These are phyloP conservation scores for Dissoconium aciculare DNA, from an alignment of 2,329 filamentous ascomycete species.

Conservation along the genomic window DNA sequence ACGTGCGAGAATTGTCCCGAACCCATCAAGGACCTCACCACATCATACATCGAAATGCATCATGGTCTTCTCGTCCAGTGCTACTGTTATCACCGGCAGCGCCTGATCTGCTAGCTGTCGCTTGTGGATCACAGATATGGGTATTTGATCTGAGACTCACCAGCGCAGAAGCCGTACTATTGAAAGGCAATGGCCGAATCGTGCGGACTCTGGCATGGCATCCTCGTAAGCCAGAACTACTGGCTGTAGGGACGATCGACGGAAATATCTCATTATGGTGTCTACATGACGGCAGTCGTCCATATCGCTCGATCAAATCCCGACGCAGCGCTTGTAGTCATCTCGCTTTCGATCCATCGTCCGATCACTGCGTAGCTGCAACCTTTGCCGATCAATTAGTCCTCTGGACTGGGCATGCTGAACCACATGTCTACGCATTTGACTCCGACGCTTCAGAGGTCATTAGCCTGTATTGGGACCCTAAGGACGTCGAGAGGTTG, in stretches of 20 bases:
- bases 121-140: conserved; percentile 11
- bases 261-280: conserved; percentile 14
- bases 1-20: background rate
- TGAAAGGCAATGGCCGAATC: conserved; percentile 14
- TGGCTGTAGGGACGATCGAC: conserved; percentile 13
- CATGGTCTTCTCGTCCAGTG: background rate
- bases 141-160: conserved; percentile 11
- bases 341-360: too few relatives aligned
- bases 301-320: conserved; percentile 10
- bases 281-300: conserved; percentile 9
- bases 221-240: conserved; percentile 6
- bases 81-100: conserved; percentile 9
- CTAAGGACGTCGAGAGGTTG: too few relatives aligned
- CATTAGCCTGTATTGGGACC: too few relatives aligned
- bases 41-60: background rate
- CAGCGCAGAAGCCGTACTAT: conserved; percentile 4
- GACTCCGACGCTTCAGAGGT: too few relatives aligned
- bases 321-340: too few relatives aligned
- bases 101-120: conserved; percentile 12
- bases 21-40: background rate
- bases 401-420: too few relatives aligned
- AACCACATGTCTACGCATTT: too few relatives aligned
- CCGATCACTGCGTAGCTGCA: too few relatives aligned
- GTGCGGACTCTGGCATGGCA: conserved; percentile 11
- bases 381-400: too few relatives aligned